Conservation (phyloP, 148 eudicot genomes). For the Vaccinium myrtillus region DNA sequence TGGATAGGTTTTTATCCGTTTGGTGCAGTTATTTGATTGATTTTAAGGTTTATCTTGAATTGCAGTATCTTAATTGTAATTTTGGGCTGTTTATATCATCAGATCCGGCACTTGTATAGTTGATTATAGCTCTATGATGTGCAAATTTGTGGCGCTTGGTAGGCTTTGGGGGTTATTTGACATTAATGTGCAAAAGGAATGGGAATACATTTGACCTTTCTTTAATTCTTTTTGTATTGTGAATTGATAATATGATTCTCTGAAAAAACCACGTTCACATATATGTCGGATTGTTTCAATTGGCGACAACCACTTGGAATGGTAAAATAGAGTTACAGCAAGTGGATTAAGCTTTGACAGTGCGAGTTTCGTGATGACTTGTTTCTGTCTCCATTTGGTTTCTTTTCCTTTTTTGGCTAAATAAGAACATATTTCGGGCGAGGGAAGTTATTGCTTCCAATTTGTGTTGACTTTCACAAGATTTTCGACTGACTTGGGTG, state of each 20-base stretch:
- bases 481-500: background rate
- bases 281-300: background rate
- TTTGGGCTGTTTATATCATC: background rate
- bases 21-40: background rate
- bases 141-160: background rate
- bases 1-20: background rate
- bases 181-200: background rate
- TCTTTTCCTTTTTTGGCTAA: background rate
- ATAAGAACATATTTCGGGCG: too few species aligned
- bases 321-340: background rate
- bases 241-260: background rate
- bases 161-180: background rate
- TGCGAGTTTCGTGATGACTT: background rate
- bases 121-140: background rate
- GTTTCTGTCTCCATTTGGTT: background rate
- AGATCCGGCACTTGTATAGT: background rate
- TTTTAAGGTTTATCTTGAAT: background rate
- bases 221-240: background rate
- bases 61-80: background rate
- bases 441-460: too few species aligned
- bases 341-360: background rate
- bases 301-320: background rate
- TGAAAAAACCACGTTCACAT: background rate
- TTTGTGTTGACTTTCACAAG: background rate
- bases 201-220: background rate